These are phyloP conservation scores for Rhodosporidiobolus odoratus DNA, from an alignment of 768 basidiomycete species.

Conservation along the genomic window DNA sequence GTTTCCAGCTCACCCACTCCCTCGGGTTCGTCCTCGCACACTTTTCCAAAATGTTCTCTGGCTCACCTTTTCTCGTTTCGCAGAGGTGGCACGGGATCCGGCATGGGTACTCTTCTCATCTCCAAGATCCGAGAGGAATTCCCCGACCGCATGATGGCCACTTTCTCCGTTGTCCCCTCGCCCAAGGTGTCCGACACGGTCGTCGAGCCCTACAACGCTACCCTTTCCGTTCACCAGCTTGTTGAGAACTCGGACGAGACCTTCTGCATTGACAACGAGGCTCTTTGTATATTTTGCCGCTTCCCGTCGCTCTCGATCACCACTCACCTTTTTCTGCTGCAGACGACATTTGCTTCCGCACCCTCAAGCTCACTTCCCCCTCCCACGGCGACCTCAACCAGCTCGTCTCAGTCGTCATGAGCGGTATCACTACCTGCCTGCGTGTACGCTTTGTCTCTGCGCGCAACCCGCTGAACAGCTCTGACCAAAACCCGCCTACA, in stretches of 20 bases:
- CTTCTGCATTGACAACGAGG: slow-evolving; percentile 58
- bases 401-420: slow-evolving; percentile 97
- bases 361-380: slow-evolving; percentile 87
- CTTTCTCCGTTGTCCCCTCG: slow-evolving; percentile 90
- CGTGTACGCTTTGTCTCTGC: slow-evolving; percentile 50
- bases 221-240: slow-evolving; percentile 94
- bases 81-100: slow-evolving; percentile 98
- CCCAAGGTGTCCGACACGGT: slow-evolving; percentile 83
- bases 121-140: slow-evolving; percentile 99
- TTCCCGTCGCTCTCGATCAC: not conserved
- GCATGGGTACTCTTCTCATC: slow-evolving; percentile 98
- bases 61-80: not conserved
- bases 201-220: slow-evolving; percentile 99
- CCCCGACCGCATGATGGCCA: slow-evolving; percentile 99
- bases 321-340: too few relatives aligned
- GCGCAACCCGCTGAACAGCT: not conserved
- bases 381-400: slow-evolving; percentile 98
- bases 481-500: not conserved
- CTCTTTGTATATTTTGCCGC: not conserved
- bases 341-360: slow-evolving; percentile 95
- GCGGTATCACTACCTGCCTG: slow-evolving; percentile 94
- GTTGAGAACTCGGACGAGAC: slow-evolving; percentile 99
- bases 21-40: slow-evolving; percentile 47
- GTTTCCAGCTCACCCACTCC: slow-evolving; percentile 99
- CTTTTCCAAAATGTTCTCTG: not conserved